Conservation (phyloP, 495 filamentous ascomycete genomes). For the Tuber aestivum region DNA sequence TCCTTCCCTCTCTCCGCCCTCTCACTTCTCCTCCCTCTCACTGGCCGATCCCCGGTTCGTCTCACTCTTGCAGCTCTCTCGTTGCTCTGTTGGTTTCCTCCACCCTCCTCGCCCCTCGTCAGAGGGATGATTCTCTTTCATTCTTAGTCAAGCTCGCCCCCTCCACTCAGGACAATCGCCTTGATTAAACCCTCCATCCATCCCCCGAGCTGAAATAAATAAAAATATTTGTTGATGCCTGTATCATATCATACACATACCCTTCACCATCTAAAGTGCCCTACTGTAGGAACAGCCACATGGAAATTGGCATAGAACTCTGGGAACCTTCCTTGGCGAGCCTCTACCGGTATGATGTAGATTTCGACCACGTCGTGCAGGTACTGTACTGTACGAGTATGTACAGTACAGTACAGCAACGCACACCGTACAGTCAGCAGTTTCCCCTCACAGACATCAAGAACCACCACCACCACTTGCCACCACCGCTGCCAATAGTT, state of each 20-base stretch:
- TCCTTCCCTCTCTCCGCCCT: not conserved
- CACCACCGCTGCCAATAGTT: no score
- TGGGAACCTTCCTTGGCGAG: not conserved
- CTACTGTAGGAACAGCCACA: not conserved
- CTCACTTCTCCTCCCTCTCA: not conserved
- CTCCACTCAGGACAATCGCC: not conserved
- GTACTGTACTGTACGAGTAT: not conserved
- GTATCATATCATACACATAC: no score
- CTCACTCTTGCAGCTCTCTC: not conserved
- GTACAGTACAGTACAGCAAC: no score
- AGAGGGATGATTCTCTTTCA: not conserved
- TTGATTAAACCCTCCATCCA: not conserved
- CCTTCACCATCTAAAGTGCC: not conserved
- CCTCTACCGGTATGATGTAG: not conserved
- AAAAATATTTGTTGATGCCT: not conserved
- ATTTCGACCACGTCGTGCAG: conserved; percentile 5
- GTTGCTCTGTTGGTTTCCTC: not conserved
- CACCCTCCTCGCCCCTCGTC: not conserved
- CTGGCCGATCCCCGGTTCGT: not conserved
- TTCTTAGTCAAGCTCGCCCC: not conserved
- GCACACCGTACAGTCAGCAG: no score
- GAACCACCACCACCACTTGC: conserved; percentile 5
- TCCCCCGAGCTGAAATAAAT: not conserved
- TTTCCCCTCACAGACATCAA: not conserved
- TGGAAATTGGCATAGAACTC: not conserved